phyloP scores from a whole-genome alignment of 805 yeast species.

The Starmerella floris region DNA sequence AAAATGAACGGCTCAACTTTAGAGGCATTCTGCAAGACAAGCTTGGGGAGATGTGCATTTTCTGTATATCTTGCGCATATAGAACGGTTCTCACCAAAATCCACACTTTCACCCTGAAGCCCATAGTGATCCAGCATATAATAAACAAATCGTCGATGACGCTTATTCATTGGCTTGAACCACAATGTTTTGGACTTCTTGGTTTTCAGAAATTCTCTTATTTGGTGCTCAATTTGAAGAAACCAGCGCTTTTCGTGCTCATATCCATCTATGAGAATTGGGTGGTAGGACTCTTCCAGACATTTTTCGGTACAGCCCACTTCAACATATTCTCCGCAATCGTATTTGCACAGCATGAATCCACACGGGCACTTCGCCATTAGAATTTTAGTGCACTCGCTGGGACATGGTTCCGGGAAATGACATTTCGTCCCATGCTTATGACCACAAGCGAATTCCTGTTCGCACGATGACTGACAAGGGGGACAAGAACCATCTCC shows the following conservation, averaged over 20 bases:
- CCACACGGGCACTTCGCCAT: constrained; percentile 53
- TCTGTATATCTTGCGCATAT: constrained; percentile 8
- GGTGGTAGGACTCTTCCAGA: constrained; percentile 25
- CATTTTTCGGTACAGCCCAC: constrained; percentile 48
- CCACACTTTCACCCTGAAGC: constrained; percentile 60
- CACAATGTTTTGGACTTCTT: constrained; percentile 34
- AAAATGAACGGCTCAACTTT: neutral
- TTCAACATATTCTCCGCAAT: constrained; percentile 41
- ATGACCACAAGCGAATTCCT: constrained; percentile 7
- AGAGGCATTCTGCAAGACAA: neutral
- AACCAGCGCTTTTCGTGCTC: constrained; percentile 52
- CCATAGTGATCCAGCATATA: constrained; percentile 47
- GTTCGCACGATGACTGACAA: constrained; percentile 5
- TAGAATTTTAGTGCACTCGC: constrained; percentile 39
- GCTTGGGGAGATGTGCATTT: neutral
- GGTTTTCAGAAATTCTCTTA: constrained; percentile 37
- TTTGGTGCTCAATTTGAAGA: constrained; percentile 39
- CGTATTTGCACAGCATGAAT: constrained; percentile 34
- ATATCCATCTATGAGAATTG: constrained; percentile 33
- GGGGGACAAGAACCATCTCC: constrained; percentile 6
- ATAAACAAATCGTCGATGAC: constrained; percentile 59
- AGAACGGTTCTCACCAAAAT: constrained; percentile 56
- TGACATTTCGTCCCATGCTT: constrained; percentile 29
- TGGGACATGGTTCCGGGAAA: constrained; percentile 40
- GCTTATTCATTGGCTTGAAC: constrained; percentile 60